These are phyloP conservation scores for Vanderwaltozyma verrucispora DNA, from an alignment of 805 yeast genomes.

Conservation along the genomic window DNA sequence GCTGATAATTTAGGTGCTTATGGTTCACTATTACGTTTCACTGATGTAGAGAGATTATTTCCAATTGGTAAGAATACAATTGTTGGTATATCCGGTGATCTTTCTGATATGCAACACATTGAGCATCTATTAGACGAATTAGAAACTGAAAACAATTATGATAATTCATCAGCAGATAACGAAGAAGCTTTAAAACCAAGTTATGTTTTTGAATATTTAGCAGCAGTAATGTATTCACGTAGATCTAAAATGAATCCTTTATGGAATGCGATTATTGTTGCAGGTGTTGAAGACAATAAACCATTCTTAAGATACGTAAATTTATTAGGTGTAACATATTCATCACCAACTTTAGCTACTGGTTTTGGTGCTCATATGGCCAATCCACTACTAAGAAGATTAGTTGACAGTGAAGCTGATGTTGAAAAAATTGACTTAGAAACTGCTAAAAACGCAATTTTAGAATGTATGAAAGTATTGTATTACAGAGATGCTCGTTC, in stretches of 20 bases:
- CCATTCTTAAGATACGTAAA: constrained; percentile 83
- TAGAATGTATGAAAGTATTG: constrained; percentile 85
- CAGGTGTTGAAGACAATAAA: constrained; percentile 65
- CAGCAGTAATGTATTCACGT: constrained; percentile 75
- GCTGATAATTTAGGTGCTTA: constrained; percentile 92
- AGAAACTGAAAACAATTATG: constrained; percentile 71
- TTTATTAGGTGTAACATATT: constrained; percentile 81
- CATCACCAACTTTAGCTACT: constrained; percentile 83
- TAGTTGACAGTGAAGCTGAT: constrained; percentile 71
- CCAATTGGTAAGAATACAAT: constrained; percentile 78
- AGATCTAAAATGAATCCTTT: constrained; percentile 91
- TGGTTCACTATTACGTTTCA: constrained; percentile 85
- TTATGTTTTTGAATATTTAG: constrained; percentile 78
- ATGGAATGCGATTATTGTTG: constrained; percentile 91
- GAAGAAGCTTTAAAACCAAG: constrained; percentile 69
- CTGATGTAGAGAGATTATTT: constrained; percentile 73
- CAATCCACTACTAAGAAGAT: constrained; percentile 77
- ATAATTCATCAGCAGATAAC: constrained; percentile 35
- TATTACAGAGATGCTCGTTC: constrained; percentile 96
- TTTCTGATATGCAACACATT: constrained; percentile 84
- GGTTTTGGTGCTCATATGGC: constrained; percentile 97
- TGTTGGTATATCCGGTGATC: constrained; percentile 91
- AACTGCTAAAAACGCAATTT: constrained; percentile 66
- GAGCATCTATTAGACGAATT: constrained; percentile 67
- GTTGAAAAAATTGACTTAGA: constrained; percentile 56